A percentile compares a stretch with the other conserved stretches of the same genome.
phyloP scores from a whole-genome alignment of 1,139 yeast genomes.

The Candida buenavistaensis region DNA sequence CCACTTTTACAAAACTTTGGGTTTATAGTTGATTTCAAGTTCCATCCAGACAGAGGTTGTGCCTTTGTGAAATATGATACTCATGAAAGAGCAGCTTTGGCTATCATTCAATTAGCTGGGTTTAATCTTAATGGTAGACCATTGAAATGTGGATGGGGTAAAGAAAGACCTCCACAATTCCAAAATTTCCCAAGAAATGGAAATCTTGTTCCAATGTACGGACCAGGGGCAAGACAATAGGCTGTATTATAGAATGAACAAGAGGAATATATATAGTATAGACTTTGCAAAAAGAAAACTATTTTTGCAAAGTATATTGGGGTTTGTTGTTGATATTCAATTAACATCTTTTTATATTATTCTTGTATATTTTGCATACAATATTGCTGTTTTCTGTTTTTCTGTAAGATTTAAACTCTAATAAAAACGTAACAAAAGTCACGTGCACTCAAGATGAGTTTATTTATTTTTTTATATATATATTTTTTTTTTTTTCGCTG shows the following conservation, averaged over 20 bases:
- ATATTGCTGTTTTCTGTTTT: too few relatives aligned
- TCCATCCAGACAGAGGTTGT: conserved; percentile 79
- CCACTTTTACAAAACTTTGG: conserved; percentile 83
- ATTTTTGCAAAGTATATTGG: too few relatives aligned
- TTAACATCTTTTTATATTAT: too few relatives aligned
- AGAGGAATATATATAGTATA: not conserved
- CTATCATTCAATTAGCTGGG: conserved; percentile 81
- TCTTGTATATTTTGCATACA: too few relatives aligned
- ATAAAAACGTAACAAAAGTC: too few relatives aligned
- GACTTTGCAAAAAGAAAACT: too few relatives aligned
- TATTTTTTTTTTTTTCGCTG: too few relatives aligned
- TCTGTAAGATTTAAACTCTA: too few relatives aligned
- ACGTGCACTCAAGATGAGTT: too few relatives aligned
- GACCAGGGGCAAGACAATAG: conserved; percentile 17
- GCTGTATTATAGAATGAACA: too few relatives aligned
- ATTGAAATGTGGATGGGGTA: conserved; percentile 88
- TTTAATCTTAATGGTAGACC: conserved; percentile 75
- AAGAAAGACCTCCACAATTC: conserved; percentile 51
- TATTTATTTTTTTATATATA: too few relatives aligned
- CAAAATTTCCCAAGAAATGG: conserved; percentile 33
- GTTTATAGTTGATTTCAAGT: conserved; percentile 75
- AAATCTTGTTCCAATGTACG: conserved; percentile 29
- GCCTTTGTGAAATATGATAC: conserved; percentile 85
- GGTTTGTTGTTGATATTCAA: too few relatives aligned
- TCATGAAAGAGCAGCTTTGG: conserved; percentile 87